Base-by-base conservation (phyloP, 1,139 yeast species). In the Spencermartinsiella ligniputridi region DNA sequence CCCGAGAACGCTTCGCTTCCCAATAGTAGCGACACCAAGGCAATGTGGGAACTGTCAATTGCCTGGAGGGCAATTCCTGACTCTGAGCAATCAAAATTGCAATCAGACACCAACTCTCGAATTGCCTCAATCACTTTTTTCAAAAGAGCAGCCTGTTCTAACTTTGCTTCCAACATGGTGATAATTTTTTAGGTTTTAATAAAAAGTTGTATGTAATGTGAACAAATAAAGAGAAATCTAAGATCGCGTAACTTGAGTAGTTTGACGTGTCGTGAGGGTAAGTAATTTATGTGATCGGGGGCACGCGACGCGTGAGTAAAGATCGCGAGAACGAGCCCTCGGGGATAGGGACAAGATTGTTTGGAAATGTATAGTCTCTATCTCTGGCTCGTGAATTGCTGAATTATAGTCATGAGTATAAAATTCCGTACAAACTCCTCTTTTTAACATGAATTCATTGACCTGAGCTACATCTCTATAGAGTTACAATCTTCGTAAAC, bases 31-130 rank as follows among this genome's bases (percentile, higher is more conserved):
- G 96, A 85, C 37, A 92, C 96, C 56, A 92, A 76, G 54, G 92
- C 79, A 51, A 92, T 97, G 74, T 97, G 88, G 29, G 98, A 89
- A 63, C 89, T 95, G 69, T 92, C 99, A 58, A 92, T 95, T 18
- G 98, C 97, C 71, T 92, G 97, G 19, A 94, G 94, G 16, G 95
- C 85, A 59, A 92, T 83, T 53, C 99, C 99, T 53, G 83, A 80
- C 67, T 87, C 95, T 17, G 95, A 81, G 71, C 97, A 92, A 70
- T 90, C 95, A 75, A 92, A 88, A 76, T 92, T 92, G 72, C 97
- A 92, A 59, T 89, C 76, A 62, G 86, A 86, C 52, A 92, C 96
- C 63, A 95, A 82, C 63, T 92, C 98, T 65, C 88, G 86, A 64
- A 89, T 84, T 48, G 97, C 81, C 59, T 92, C 97, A 61, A 89